These are phyloP conservation scores for Halophytophthora polymorphica DNA, from an alignment of 352 stramenopile species.

Conservation along the genomic window DNA sequence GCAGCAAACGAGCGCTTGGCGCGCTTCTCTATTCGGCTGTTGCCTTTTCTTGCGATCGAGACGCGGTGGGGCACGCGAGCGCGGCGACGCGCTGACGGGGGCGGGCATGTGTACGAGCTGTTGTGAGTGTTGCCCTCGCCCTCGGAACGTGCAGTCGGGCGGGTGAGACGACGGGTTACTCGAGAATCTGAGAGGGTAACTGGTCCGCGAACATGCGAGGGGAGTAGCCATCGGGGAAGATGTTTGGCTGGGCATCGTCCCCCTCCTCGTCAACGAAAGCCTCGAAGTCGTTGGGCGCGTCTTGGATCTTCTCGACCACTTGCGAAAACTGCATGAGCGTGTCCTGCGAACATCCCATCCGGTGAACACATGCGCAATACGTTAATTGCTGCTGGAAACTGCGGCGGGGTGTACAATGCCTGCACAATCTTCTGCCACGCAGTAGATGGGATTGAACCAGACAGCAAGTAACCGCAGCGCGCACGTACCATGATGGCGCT, in stretches of 20 bases:
- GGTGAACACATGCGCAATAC: neutral
- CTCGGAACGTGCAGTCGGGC: no score
- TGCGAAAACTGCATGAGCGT: slow-evolving; percentile 58
- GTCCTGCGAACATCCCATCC: slow-evolving; percentile 26
- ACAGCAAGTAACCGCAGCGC: neutral
- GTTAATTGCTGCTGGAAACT: slow-evolving; percentile 5
- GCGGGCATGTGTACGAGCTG: no score
- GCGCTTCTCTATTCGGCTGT: no score
- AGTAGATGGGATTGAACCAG: no score
- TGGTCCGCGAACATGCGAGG: slow-evolving; percentile 7
- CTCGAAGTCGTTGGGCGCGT: slow-evolving; percentile 48
- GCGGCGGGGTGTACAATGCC: neutral
- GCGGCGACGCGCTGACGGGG: no score
- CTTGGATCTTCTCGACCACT: slow-evolving; percentile 51
- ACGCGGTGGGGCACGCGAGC: no score
- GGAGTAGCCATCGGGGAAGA: slow-evolving; percentile 9
- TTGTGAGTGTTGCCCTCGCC: no score
- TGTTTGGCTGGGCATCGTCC: slow-evolving; percentile 13
- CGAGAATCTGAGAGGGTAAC: no score
- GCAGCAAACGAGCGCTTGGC: no score
- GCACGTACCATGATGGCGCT: slow-evolving; percentile 48
- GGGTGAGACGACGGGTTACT: no score
- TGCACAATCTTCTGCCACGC: no score
- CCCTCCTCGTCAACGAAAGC: slow-evolving; percentile 16
- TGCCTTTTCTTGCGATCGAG: no score